Evolutionary conservation across 805 yeast species (phyloP).

Genomic region (Cyberlindnera sargentensis): DNA sequence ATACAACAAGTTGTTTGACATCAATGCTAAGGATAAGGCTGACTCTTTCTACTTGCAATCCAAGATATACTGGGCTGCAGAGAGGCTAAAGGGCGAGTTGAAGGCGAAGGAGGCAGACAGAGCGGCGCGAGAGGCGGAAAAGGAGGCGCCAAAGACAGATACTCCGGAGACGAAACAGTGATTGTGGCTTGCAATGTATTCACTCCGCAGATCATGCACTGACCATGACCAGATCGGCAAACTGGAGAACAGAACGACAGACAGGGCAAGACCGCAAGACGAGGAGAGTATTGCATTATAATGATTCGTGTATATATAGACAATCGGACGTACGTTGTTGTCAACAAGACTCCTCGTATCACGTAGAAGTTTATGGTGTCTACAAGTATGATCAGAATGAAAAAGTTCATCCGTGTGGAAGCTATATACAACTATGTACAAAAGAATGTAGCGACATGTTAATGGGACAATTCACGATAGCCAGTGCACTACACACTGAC

Average conservation of each 20-base stretch:
- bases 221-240: no score
- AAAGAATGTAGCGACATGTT: constrained; percentile 22
- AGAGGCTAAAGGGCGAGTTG: constrained; percentile 75
- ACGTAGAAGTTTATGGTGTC: no score
- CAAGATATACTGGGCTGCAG: constrained; percentile 92
- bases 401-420: neutral
- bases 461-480: constrained; percentile 21
- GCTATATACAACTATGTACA: constrained; percentile 2
- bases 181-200: neutral
- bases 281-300: neutral
- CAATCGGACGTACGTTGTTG: no score
- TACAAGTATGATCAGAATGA: no score
- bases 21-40: constrained; percentile 91
- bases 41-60: constrained; percentile 91
- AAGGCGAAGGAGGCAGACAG: constrained; percentile 43
- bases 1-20: constrained; percentile 77
- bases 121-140: constrained; percentile 14
- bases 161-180: constrained; percentile 4
- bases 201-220: no score
- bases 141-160: constrained; percentile 2
- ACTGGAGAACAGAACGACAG: no score
- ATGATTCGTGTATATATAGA: constrained; percentile 1
- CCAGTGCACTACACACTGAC: constrained; percentile 18
- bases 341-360: no score
- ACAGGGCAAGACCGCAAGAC: no score